A percentile compares a stretch with the other conserved stretches of the same genome.
Evolutionary conservation across 2,329 filamentous ascomycete genomes (phyloP).

Genomic region (Onygena corvina): DNA sequence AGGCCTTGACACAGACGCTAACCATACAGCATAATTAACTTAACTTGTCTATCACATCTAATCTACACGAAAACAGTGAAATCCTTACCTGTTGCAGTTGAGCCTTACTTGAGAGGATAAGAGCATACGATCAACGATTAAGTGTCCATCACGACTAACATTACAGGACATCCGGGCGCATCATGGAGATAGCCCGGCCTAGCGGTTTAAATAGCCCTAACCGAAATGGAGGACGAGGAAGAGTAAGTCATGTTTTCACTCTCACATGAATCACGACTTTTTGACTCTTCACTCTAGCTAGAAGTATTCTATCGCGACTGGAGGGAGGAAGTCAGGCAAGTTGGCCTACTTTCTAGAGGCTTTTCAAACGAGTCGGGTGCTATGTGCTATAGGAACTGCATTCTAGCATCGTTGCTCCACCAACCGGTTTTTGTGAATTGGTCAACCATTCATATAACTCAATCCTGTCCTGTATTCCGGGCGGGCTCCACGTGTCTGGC

Average conservation of each 20-base stretch:
- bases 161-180: background rate
- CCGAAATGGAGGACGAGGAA: slow-evolving; percentile 7
- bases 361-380: slow-evolving; percentile 10
- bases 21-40: background rate
- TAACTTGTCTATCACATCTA: background rate
- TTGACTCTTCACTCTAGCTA: slow-evolving; percentile 7
- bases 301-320: slow-evolving; percentile 10
- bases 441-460: slow-evolving; percentile 8
- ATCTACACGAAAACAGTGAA: background rate
- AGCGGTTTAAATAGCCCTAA: background rate
- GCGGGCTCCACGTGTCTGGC: slow-evolving; percentile 4
- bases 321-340: background rate
- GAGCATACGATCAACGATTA: background rate
- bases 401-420: slow-evolving; percentile 12
- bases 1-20: background rate
- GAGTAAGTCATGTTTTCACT: slow-evolving; percentile 4
- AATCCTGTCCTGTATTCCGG: background rate
- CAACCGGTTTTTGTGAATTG: slow-evolving; percentile 13
- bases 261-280: background rate
- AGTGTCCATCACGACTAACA: background rate
- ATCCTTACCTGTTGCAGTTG: background rate
- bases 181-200: background rate
- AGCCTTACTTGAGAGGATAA: background rate
- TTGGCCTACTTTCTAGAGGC: slow-evolving; percentile 3
- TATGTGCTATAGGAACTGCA: slow-evolving; percentile 14